Base-by-base conservation (phyloP, 352 stramenopile genomes). In the Globisporangium nagaii region DNA sequence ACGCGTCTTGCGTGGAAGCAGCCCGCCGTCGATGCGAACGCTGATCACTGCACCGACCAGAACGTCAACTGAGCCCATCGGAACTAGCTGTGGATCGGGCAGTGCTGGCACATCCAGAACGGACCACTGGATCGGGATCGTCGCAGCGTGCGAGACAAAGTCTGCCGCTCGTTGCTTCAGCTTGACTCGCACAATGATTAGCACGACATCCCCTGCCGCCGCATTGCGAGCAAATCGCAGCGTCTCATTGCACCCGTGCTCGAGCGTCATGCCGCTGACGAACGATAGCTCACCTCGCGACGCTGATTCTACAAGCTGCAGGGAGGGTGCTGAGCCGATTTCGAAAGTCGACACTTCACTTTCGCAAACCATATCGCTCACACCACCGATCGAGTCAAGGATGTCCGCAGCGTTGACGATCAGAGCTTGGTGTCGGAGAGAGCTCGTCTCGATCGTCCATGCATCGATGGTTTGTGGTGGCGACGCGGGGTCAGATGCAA, bases 111-210 rank as follows among this genome's bases (percentile, higher is more conserved):
- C 17, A 10, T 36, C 22, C 7, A 66, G n/a, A n/a, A 57, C 41
- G 1, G 12, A 41, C 64, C 60, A 75, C 15, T 19, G 45, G 6
- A 70, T 41, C 9, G 67, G 58, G 6, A 75, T 27, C n/a, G 42
- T 52, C 11, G 36, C 27, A 12, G n/a, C 24, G 35, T 55, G 39
- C 2, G 41, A 37, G 30, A 58, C 17, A 36, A 39, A 63, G 10
- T 36, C 20, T 28, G 49, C 28, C 2, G 7, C 4, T 10, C 5
- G 20, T 12, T 34, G 22, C 32, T 62, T 56, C 41, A 58, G 7
- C 11, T 44, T 49, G 30, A 55, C 49, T 41, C 50, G 40, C 25
- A 63, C 30, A n/a, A 53, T 27, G 6, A 55, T 8, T 36, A 50
- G 22, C 3, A 25, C 30, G 8, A 35, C 20, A 9, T 34, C 24